These are phyloP conservation scores for Lactarius quietus DNA, from an alignment of 768 basidiomycete genomes.

Conservation along the genomic window DNA sequence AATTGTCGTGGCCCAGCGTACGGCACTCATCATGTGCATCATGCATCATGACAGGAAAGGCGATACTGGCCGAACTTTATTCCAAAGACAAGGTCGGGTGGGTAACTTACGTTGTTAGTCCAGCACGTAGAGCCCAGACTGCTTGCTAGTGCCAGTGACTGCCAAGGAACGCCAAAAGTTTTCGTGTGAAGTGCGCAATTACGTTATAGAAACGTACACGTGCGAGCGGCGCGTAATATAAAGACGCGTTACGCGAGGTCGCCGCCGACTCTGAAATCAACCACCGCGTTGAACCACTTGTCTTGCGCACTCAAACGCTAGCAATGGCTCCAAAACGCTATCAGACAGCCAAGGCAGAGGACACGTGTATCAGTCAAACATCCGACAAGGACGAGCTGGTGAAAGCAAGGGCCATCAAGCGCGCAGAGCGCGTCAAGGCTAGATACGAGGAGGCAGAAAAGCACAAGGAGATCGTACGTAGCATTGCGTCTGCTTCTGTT, in stretches of 20 bases:
- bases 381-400: neutral
- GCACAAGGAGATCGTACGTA: conserved; percentile 11
- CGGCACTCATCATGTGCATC: too few species aligned
- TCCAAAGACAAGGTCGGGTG: neutral
- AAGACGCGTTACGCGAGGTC: neutral
- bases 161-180: too few species aligned
- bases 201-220: too few species aligned
- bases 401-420: conserved; percentile 2
- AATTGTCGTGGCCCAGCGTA: too few species aligned
- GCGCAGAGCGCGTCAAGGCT: neutral
- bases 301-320: neutral
- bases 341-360: neutral
- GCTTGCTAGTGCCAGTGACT: too few species aligned
- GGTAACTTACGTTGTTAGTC: neutral
- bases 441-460: conserved; percentile 4
- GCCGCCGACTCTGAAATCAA: neutral
- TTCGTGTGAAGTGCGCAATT: too few species aligned
- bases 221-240: neutral
- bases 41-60: too few species aligned
- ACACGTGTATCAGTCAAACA: neutral
- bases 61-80: neutral
- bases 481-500: neutral
- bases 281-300: neutral
- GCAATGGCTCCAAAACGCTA: neutral
- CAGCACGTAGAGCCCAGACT: too few species aligned